Percentiles rank a stretch among this genome's conserved stretches.
Conservation (phyloP, 2,329 filamentous ascomycete genomes). For the Sordariomycetes sp. region DNA sequence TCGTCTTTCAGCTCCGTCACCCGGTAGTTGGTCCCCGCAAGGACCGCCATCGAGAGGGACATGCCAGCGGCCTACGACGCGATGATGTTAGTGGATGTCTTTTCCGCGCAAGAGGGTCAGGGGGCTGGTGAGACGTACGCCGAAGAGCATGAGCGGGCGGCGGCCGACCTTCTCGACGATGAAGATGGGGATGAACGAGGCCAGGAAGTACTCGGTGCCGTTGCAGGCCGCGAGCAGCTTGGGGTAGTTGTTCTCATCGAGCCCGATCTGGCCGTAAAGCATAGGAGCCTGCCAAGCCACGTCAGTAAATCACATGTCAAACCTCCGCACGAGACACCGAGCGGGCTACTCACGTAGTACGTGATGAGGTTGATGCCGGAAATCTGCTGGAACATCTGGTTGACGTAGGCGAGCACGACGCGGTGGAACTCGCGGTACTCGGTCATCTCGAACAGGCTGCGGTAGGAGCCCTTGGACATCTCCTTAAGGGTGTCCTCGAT, state of each 20-base stretch:
- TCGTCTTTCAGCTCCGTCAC: neutral
- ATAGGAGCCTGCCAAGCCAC: neutral
- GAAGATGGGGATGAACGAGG: neutral
- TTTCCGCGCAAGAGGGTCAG: neutral
- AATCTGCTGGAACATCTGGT: slow-evolving; percentile 54
- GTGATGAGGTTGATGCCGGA: slow-evolving; percentile 53
- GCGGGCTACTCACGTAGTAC: slow-evolving; percentile 52
- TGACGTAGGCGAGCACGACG: neutral
- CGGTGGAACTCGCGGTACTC: neutral
- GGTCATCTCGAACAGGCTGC: neutral
- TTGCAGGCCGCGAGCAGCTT: neutral
- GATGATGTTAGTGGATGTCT: neutral
- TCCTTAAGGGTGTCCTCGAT: neutral
- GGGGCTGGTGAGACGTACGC: neutral
- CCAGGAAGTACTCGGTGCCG: neutral
- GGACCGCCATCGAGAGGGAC: neutral
- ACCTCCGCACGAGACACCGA: slow-evolving; percentile 27
- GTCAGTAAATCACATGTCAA: neutral
- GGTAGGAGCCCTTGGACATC: neutral
- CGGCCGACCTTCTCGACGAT: neutral
- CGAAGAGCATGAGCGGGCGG: neutral
- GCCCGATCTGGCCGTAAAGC: neutral
- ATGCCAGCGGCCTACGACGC: neutral
- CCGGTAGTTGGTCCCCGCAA: neutral
- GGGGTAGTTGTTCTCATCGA: neutral